Base-by-base conservation (phyloP, 805 yeast genomes). In the Candida peoriensis region DNA sequence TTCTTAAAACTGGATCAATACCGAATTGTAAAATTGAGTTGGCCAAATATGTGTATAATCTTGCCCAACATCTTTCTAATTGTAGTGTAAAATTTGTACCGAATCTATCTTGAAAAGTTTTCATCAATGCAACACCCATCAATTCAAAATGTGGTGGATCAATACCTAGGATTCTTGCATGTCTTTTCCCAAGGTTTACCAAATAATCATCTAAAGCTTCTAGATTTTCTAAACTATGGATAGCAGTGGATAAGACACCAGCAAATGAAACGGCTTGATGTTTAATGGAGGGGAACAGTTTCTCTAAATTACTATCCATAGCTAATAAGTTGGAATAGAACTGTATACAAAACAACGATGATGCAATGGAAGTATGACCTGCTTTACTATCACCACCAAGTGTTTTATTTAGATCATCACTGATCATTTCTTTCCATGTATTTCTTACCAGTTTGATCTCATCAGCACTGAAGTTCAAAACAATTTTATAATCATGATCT, bases 201-300 rank as follows among this genome's bases (percentile, higher is more conserved):
- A 86, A 59, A 37, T 78, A 78, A 18, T 70, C 80, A 47, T 81
- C 79, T 46, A 84, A 59, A 6, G 59, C 56, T 3, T 68, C 51
- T 34, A 84, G 62, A 43, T 78, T 68, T 35, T 81, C 88, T 34
- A 85, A 61, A 44, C 76, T 76, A 20, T 70, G 58, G 39, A 85
- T 74, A 3, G 89, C 82, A 28, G 76, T 68, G 20, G 83, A 72
- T 47, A 86, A 56, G 14, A 85, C 85, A 5, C 89, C 88, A 0
- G 90, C 87, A 63, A 85, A 80, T 7, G 89, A 73, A 12, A 76
- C 73, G 1, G 93, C 87, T 59, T 86, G 95, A 52, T 82, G 88
- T 42, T 72, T 72, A 43, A 84, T 75, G 6, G 84, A 75, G 0
- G 95, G 94, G 54, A 81, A 83, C 51, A 77, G 53, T 25, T 63